Evolutionary conservation across 2,329 filamentous ascomycete genomes (phyloP), one percentile per base, ranked within the genome.

Genomic region (Pseudogymnoascus sp.): DNA sequence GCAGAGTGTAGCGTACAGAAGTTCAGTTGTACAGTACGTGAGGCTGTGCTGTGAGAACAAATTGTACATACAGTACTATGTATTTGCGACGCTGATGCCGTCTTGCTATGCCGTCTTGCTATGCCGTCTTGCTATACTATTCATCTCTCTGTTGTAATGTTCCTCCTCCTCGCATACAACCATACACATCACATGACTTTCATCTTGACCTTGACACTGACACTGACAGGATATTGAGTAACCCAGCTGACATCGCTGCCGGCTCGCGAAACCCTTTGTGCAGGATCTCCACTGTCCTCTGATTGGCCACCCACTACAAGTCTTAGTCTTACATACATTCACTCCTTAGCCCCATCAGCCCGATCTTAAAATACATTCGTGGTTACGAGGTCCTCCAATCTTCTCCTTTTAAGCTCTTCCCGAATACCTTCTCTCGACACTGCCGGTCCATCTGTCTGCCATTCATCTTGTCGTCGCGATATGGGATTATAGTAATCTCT

Each of bases 351-450:
- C 45, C 15, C 26, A 26, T 52, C 45, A 52, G 45, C 45, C 5
- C 26, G 41, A 28, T 52, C 41, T 30, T 52, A 52, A 52, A 52
- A 52, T 52, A 52, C 41, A 52, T 52, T 52, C 15, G 41, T 52
- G 26, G 41, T 30, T 52, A 52, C 41, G 41, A 52, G 23, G 15
- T 12, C 41, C 13, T n/a, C n/a, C n/a, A 52, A 18, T 52, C 45
- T 18, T 30, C 45, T 52, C 45, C 45, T 52, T 52, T 52, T 30
- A 23, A 52, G 45, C 45, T 12, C n/a, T 30, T 30, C 9, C 9
- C 26, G 1, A 5, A 18, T 52, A 52, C n/a, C 13, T 30, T 28
- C 45, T 26, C 39, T 15, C 41, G 3, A 28, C n/a, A 26, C 41
- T 48, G 39, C 39, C 39, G 12, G 6, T n/a, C 39, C 39, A 26